phyloP scores from a whole-genome alignment of 441 rosid genomes.

The Adansonia gregorii region DNA sequence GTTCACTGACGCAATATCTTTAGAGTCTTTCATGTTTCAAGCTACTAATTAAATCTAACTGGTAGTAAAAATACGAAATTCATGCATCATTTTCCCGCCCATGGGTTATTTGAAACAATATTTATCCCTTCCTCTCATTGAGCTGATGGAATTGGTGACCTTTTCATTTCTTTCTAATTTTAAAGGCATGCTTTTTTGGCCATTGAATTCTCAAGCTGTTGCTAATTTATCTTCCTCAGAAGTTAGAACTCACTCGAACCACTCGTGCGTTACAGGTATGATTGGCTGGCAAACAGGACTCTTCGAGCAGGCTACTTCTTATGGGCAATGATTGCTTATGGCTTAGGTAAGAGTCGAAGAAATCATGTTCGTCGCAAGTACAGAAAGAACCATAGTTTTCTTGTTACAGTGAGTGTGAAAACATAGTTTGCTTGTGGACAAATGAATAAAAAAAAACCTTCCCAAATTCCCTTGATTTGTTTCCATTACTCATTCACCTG shows the following conservation, averaged over 20 bases:
- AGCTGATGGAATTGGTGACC: neutral
- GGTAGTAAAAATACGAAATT: neutral
- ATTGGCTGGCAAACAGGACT: slow-evolving; percentile 85
- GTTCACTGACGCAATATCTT: neutral
- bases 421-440: neutral
- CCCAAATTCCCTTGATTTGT: neutral
- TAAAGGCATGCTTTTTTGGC: slow-evolving; percentile 7
- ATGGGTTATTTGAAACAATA: neutral
- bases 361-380: neutral
- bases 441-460: neutral
- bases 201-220: slow-evolving; percentile 6
- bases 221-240: neutral
- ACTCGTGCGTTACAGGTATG: slow-evolving; percentile 58
- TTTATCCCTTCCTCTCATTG: slow-evolving; percentile 14
- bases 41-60: neutral
- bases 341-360: slow-evolving; percentile 62
- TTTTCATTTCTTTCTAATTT: neutral
- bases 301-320: slow-evolving; percentile 87
- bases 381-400: slow-evolving; percentile 7
- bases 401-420: neutral
- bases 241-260: neutral
- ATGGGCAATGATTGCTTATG: slow-evolving; percentile 91
- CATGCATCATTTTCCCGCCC: neutral
- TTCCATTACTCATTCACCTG: neutral
- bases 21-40: neutral